Conservation (phyloP, 768 basidiomycete genomes). For the Lactifluus pinguis region DNA sequence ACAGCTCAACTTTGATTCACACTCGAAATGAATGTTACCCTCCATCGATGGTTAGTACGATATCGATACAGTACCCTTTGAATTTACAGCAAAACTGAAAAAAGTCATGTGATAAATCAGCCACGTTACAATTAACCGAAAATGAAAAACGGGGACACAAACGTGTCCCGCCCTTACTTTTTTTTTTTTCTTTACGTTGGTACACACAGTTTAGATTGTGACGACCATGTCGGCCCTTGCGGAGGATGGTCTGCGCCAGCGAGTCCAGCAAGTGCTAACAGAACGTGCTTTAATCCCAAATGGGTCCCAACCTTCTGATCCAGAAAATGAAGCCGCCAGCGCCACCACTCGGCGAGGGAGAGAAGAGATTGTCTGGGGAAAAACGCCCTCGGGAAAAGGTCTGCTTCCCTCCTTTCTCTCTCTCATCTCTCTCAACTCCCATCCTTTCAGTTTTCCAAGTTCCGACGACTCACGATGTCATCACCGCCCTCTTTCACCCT, state of each 20-base stretch:
- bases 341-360: background rate
- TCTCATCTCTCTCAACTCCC: slow-evolving; percentile 12
- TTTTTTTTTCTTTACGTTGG: slow-evolving; percentile 3
- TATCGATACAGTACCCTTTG: too few species aligned
- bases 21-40: too few species aligned
- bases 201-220: background rate
- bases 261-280: background rate
- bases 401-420: slow-evolving; percentile 14
- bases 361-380: slow-evolving; percentile 70
- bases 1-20: background rate
- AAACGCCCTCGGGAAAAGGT: slow-evolving; percentile 78
- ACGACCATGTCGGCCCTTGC: slow-evolving; percentile 8
- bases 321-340: background rate
- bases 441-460: slow-evolving; percentile 71
- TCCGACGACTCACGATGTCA: slow-evolving; percentile 84
- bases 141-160: background rate
- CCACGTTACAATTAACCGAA: background rate
- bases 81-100: background rate
- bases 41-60: too few species aligned
- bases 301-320: background rate
- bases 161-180: background rate
- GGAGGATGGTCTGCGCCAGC: slow-evolving; percentile 8
- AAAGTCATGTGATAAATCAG: background rate
- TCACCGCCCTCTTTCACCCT: slow-evolving; percentile 80
- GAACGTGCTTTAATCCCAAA: background rate